These are phyloP conservation scores for Pseudogymnoascus sp. DNA, from an alignment of 2,329 filamentous ascomycete genomes.

Conservation along the genomic window DNA sequence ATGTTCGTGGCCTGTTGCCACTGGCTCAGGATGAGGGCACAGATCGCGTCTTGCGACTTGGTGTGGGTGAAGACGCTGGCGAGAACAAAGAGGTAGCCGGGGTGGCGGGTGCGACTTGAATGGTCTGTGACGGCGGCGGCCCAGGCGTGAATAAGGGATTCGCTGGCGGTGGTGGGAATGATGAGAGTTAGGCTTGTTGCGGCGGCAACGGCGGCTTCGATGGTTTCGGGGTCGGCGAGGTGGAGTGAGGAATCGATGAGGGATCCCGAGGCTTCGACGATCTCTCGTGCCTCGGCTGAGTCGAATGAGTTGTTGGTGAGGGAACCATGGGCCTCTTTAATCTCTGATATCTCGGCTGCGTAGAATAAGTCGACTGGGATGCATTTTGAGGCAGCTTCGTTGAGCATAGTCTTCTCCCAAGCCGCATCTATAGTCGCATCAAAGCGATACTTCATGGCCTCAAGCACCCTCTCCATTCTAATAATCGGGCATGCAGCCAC, in stretches of 20 bases:
- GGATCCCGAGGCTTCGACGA: neutral
- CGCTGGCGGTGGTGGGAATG: constrained; percentile 30
- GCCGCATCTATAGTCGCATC: neutral
- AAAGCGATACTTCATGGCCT: neutral
- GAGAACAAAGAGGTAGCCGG: constrained; percentile 42
- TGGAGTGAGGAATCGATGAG: constrained; percentile 34
- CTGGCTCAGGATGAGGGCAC: constrained; percentile 39
- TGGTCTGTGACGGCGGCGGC: constrained; percentile 33
- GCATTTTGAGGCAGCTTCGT: no score
- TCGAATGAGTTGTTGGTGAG: neutral
- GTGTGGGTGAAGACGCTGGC: constrained; percentile 14
- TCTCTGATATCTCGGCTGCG: neutral
- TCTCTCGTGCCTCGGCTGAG: neutral
- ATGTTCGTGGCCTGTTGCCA: constrained; percentile 44
- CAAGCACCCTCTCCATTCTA: constrained; percentile 13
- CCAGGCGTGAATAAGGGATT: constrained; percentile 38
- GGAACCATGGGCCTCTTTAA: no score
- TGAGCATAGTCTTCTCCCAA: neutral
- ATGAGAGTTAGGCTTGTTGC: constrained; percentile 42
- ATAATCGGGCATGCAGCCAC: constrained; percentile 43
- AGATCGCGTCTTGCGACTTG: constrained; percentile 20
- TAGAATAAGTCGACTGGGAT: neutral
- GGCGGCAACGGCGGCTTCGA: constrained; percentile 42
- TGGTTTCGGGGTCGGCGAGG: constrained; percentile 41
- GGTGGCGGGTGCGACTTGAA: constrained; percentile 17